phyloP scores from a whole-genome alignment of 192 early-diverging fungal genomes.

The Chytriomyces confervae region DNA sequence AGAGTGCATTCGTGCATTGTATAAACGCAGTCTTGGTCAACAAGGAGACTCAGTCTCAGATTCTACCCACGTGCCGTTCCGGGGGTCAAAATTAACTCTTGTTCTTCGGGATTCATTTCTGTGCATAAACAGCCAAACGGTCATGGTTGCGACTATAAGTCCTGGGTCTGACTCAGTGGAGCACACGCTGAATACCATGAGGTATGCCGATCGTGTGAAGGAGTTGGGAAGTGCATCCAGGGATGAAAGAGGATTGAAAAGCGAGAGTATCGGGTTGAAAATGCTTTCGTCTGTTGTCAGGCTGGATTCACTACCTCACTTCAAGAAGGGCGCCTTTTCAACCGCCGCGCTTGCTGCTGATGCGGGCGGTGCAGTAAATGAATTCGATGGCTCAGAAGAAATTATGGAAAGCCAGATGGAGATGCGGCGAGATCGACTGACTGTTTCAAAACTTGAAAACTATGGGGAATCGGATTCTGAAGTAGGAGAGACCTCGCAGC shows the following conservation, averaged over 20 bases:
- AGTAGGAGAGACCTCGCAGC: too few species aligned
- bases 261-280: too few species aligned
- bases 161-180: conserved; percentile 47
- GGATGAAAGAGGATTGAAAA: background rate
- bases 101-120: conserved; percentile 53
- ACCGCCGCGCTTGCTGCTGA: too few species aligned
- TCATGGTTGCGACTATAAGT: conserved; percentile 52
- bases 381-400: too few species aligned
- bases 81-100: conserved; percentile 52
- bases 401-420: background rate
- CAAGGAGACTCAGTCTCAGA: background rate
- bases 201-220: conserved; percentile 54
- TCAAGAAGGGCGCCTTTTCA: too few species aligned
- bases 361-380: too few species aligned
- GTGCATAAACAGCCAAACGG: conserved; percentile 33
- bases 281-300: too few species aligned
- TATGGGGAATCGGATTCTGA: conserved; percentile 18
- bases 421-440: conserved; percentile 4
- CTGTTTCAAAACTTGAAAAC: conserved; percentile 2
- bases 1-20: conserved; percentile 53
- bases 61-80: conserved; percentile 50
- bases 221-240: conserved; percentile 26
- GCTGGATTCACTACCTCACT: too few species aligned
- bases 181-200: conserved; percentile 52
- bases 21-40: background rate